Conservation (phyloP, 148 eudicot genomes). For the Linanthus parryae region DNA sequence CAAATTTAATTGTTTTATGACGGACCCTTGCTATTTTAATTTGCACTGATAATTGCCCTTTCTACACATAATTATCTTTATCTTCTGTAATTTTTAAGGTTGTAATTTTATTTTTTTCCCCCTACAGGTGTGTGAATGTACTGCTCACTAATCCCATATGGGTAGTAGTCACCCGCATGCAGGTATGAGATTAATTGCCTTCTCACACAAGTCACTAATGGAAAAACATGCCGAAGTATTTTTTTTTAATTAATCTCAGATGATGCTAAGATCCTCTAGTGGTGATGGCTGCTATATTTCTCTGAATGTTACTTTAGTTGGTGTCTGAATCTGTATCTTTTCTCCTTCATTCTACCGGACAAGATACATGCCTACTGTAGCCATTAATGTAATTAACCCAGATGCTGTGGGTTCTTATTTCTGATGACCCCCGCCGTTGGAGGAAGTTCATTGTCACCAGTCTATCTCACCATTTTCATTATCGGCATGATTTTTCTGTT, state of each 20-base stretch:
- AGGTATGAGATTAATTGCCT: conserved; percentile 37
- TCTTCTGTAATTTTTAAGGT: neutral
- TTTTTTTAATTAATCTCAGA: neutral
- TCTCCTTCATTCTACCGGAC: too few species aligned
- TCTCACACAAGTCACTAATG: conserved; percentile 9
- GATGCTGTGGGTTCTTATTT: too few species aligned
- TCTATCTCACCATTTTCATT: too few species aligned
- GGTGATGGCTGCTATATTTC: too few species aligned
- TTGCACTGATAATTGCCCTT: neutral
- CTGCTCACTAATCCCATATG: conserved; percentile 97
- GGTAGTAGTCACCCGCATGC: conserved; percentile 97
- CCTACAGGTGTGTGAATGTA: conserved; percentile 76
- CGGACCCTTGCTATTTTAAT: neutral
- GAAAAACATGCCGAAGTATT: conserved; percentile 1
- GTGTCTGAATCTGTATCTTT: too few species aligned
- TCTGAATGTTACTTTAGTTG: too few species aligned
- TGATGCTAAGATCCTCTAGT: too few species aligned
- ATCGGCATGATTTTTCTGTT: too few species aligned
- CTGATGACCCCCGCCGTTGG: too few species aligned
- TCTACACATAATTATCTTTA: neutral
- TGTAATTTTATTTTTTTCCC: neutral
- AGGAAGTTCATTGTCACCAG: too few species aligned
- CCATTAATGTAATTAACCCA: too few species aligned
- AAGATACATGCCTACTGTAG: too few species aligned
- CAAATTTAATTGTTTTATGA: neutral